phyloP scores from a whole-genome alignment of 768 basidiomycete species.

The Fomitopsis pulvina region DNA sequence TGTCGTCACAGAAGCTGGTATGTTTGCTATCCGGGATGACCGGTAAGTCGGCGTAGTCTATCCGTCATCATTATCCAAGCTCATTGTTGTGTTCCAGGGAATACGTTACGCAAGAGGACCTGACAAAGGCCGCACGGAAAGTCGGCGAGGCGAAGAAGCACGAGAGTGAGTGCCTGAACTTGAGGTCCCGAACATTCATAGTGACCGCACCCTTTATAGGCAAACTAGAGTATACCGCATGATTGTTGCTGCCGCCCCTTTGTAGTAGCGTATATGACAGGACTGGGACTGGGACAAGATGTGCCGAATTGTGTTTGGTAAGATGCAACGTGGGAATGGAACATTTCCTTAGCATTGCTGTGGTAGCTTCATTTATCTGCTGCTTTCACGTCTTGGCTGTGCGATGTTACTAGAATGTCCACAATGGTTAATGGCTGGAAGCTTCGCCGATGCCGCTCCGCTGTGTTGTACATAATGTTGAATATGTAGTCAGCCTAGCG shows the following conservation, averaged over 20 bases:
- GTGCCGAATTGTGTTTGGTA: neutral
- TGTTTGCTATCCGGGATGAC: slow-evolving; percentile 98
- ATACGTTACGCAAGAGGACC: slow-evolving; percentile 89
- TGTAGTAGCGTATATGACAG: neutral
- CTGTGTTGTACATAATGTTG: too few relatives aligned
- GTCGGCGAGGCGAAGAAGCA: slow-evolving; percentile 97
- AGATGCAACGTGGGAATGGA: too few relatives aligned
- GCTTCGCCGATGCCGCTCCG: too few relatives aligned
- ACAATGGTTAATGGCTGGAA: too few relatives aligned
- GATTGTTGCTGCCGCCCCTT: neutral
- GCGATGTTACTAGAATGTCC: too few relatives aligned
- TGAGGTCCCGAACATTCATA: neutral
- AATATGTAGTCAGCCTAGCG: too few relatives aligned
- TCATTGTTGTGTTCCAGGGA: slow-evolving; percentile 41
- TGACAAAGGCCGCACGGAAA: slow-evolving; percentile 94
- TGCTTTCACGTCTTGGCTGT: too few relatives aligned
- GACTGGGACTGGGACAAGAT: neutral
- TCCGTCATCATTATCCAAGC: neutral
- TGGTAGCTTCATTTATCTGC: too few relatives aligned
- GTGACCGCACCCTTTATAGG: slow-evolving; percentile 20
- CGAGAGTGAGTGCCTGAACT: slow-evolving; percentile 60
- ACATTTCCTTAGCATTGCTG: too few relatives aligned
- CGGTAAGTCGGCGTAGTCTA: slow-evolving; percentile 39
- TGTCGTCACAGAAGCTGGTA: slow-evolving; percentile 91
- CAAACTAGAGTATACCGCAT: slow-evolving; percentile 40